phyloP scores from a whole-genome alignment of 208 protist species.

The Crithidia thermophila region DNA sequence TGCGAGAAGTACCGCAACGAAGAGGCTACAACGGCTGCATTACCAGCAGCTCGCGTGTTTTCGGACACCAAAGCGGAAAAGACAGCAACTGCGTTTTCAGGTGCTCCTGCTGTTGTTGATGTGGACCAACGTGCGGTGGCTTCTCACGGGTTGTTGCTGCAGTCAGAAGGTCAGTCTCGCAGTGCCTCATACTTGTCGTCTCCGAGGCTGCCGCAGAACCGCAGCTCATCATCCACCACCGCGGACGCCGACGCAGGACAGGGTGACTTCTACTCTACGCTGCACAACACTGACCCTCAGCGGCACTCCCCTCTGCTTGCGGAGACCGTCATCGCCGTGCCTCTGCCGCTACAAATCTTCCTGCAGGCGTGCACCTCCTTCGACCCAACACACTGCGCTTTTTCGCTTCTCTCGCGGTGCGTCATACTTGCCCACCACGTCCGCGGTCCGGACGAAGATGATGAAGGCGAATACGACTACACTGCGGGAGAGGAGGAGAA shows the following conservation, averaged over 20 bases:
- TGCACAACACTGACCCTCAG: background rate
- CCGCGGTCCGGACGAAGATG: conserved; percentile 38
- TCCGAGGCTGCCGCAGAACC: no score
- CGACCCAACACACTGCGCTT: conserved; percentile 64
- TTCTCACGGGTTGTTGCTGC: no score
- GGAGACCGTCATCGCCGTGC: conserved; percentile 1
- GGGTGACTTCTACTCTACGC: background rate
- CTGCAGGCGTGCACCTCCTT: conserved; percentile 51
- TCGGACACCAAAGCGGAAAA: no score
- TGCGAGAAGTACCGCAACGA: no score
- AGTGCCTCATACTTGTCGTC: no score
- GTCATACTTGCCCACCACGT: conserved; percentile 45
- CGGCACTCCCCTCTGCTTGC: background rate
- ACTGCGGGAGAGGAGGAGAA: conserved; percentile 19
- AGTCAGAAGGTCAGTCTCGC: no score
- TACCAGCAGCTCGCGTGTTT: no score
- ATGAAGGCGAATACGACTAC: background rate
- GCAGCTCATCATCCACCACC: background rate
- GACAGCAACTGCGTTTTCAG: no score
- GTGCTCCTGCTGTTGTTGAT: no score
- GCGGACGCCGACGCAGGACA: background rate
- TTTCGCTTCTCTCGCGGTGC: conserved; percentile 67
- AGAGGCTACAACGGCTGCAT: no score
- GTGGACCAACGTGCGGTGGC: no score
- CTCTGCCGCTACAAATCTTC: conserved; percentile 51